Base-by-base conservation (phyloP, 192 early-diverging fungal genomes). In the Borealophlyctis nickersoniae region DNA sequence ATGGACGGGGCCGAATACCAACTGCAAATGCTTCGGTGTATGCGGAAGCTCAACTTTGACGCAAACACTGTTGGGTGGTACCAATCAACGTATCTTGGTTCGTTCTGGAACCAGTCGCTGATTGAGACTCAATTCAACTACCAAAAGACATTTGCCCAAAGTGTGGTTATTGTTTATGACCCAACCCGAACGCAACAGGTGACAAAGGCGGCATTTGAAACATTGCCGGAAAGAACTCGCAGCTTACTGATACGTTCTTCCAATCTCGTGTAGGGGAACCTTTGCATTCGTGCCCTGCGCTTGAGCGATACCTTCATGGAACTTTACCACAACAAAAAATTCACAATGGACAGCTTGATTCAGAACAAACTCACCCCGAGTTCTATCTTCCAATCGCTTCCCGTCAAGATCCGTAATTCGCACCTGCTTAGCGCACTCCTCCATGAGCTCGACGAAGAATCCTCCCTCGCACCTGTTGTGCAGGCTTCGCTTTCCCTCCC, bases 41-140 rank as follows among this genome's bases (percentile, higher is more conserved):
- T 99, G 71, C 86, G 91, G 58, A 88, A 92, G 57, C 88, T 97
- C 60, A 96, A 98, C 74, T 91, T 89, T 49, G 97, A 99, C 69
- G 89, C 91, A 68, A 95, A 94, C 83, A 89, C 92, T 49, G 95
- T 98, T 34, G 97, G 97, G 24, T 95, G 96, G 92, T 81, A 98
- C 77, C 93, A 93, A 70, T 92, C 93, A 27, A 88, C 94, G 31
- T 82, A 89, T 56, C 76, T 95, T 66, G 90, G 89, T 62, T 87
- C 88, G 65, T 94, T 94, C 72, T 87, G 94, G 84, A 90, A 93
- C 75, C 84, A 89, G 75, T 85, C 83, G 32, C 76, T 98, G 68
- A 83, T 99, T 71, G 94, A 98, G 52, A 89, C 87, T 27, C 92
- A 95, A 78, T 88, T 83, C 60, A 88, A 87, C 69, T 94, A 94